A percentile compares a stretch with the other conserved stretches of the same genome.
These are phyloP conservation scores for Jamesozyma gamospora DNA, from an alignment of 805 yeast species.

Conservation along the genomic window DNA sequence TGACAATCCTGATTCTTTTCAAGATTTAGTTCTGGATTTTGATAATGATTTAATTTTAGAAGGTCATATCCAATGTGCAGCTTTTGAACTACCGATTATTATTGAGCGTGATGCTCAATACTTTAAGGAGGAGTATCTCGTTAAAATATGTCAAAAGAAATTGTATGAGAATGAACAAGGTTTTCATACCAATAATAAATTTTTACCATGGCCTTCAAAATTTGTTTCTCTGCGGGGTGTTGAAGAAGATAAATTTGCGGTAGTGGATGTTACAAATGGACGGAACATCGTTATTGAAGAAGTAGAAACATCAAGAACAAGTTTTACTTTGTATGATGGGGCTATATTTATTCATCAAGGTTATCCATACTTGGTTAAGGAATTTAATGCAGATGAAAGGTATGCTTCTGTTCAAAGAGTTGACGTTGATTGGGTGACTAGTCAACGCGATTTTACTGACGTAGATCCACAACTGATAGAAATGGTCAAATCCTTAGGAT, in stretches of 20 bases:
- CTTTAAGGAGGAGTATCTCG: constrained; percentile 33
- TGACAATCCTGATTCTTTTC: constrained; percentile 45
- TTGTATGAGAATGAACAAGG: constrained; percentile 35
- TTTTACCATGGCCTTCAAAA: constrained; percentile 73
- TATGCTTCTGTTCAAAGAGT: constrained; percentile 82
- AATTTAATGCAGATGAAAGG: constrained; percentile 67
- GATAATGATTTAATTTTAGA: constrained; percentile 56
- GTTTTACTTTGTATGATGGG: constrained; percentile 85
- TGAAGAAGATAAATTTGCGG: constrained; percentile 75
- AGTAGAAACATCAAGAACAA: constrained; percentile 78
- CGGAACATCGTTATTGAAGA: constrained; percentile 76
- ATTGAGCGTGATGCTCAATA: constrained; percentile 44
- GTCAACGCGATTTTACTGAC: constrained; percentile 86
- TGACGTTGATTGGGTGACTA: constrained; percentile 88
- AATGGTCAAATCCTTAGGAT: constrained; percentile 43
- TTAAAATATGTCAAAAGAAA: constrained; percentile 32
- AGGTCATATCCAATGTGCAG: constrained; percentile 90
- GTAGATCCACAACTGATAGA: constrained; percentile 79
- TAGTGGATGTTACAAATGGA: constrained; percentile 76
- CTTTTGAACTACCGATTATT: constrained; percentile 66
- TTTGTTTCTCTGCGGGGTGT: constrained; percentile 72
- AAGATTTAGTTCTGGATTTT: constrained; percentile 50
- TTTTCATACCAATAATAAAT: constrained; percentile 47
- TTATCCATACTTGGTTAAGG: constrained; percentile 73
- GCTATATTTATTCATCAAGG: constrained; percentile 95